Conservation (phyloP, 805 yeast genomes). For the Tetrapisispora taiwanensis region DNA sequence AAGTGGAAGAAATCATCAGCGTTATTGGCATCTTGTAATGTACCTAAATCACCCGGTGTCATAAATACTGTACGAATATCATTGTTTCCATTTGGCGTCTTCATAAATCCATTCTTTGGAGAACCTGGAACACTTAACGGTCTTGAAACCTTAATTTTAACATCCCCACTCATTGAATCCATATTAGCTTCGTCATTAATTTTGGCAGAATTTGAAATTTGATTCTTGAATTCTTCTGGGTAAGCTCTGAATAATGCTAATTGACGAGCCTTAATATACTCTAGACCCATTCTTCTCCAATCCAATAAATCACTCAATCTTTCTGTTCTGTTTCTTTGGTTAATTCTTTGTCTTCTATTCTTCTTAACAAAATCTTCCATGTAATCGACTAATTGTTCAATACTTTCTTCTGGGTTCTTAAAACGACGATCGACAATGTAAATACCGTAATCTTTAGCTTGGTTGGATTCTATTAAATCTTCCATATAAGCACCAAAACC, state of each 20-base stretch:
- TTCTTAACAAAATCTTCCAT: constrained; percentile 85
- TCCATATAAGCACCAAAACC: constrained; percentile 99
- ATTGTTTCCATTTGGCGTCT: constrained; percentile 10
- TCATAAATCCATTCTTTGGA: constrained; percentile 37
- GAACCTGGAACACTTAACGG: constrained; percentile 96
- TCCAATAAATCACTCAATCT: constrained; percentile 84
- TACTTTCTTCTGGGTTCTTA: constrained; percentile 86
- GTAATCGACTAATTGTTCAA: constrained; percentile 77
- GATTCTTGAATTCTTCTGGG: constrained; percentile 61
- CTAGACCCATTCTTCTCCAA: constrained; percentile 97
- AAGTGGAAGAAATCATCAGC: constrained; percentile 64
- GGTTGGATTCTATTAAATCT: constrained; percentile 75
- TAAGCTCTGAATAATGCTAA: constrained; percentile 88
- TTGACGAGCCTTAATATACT: constrained; percentile 92
- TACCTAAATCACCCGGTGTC: constrained; percentile 97
- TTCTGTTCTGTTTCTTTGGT: constrained; percentile 95
- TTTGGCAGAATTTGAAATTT: constrained; percentile 11
- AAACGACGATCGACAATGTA: constrained; percentile 91
- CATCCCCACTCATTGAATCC: constrained; percentile 27
- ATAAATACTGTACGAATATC: constrained; percentile 43
- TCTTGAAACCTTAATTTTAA: constrained; percentile 65
- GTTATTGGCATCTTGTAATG: constrained; percentile 80
- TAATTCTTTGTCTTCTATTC: constrained; percentile 92
- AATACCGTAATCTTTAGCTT: constrained; percentile 87
- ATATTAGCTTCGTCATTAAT: constrained; percentile 11